Base-by-base conservation (phyloP, 208 protist species). In the Willaertia magna region DNA sequence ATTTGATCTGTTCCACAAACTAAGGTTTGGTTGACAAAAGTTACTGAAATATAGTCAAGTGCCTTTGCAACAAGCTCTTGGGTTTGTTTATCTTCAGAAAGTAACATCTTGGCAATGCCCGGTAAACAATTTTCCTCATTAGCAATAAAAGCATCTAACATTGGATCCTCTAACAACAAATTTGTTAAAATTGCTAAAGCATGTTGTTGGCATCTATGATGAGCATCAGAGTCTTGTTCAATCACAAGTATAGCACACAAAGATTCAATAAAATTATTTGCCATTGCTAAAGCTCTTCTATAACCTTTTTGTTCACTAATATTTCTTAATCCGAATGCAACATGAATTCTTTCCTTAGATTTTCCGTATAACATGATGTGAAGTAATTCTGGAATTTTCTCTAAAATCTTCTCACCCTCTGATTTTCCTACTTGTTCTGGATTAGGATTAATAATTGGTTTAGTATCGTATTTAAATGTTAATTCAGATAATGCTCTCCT, bases 111-210 rank as follows among this genome's bases (percentile, higher is more conserved):
- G 2, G 76, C 42, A 0, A 81, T 12, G 3, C 76, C 76, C 0
- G 76, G 76, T 22, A 81, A 43, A 30, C 20, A 51, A 81, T 81
- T 81, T 20, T 81, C 76, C 7, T 81, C 76, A 39, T 81, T 81
- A 12, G 76, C 76, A 22, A 81, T 81, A 34, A 81, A 81, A 42
- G 76, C n/a, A 81, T 81, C 76, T 1, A 81, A 6, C 0, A 81
- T 47, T 0, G 76, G 76, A 40, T 81, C 76, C 34, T 81, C 76
- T 40, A 81, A n/a, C 0, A 81, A 42, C 12, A 81, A 30, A 81
- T 81, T 81, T 18, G 12, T 42, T 3, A 81, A 30, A 34, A 81
- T 81, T 51, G 43, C 76, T 18, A 81, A 18, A 11, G 76, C 76
- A 39, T 81, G 76, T 39, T 81, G 76, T 39, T 81, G 76, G n/a